Percentiles rank a stretch among this genome's conserved stretches.
phyloP scores from a whole-genome alignment of 306 rosid genomes.

The Pueraria montana region DNA sequence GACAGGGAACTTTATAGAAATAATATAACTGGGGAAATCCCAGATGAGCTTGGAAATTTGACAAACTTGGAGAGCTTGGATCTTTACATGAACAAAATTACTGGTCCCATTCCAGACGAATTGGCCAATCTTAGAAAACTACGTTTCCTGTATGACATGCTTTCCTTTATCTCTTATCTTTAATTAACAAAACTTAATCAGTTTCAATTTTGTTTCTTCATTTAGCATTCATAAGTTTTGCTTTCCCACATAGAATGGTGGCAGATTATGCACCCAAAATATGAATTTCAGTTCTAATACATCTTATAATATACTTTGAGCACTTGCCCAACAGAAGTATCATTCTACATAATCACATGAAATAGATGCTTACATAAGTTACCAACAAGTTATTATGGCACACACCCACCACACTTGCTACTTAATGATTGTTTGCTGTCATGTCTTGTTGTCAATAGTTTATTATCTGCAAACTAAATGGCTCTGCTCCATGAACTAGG shows the following conservation, averaged over 20 bases:
- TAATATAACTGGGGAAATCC: constrained; percentile 63
- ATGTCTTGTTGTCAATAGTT: constrained; percentile 26
- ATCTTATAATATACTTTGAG: too few relatives aligned
- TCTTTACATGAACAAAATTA: constrained; percentile 64
- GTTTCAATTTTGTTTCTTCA: constrained; percentile 25
- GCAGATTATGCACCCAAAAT: too few relatives aligned
- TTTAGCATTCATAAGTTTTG: constrained; percentile 16
- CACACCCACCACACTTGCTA: background rate
- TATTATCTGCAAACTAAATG: constrained; percentile 49
- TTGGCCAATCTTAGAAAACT: constrained; percentile 64
- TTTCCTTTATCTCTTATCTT: constrained; percentile 55
- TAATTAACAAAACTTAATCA: constrained; percentile 7
- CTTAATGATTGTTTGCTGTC: constrained; percentile 28
- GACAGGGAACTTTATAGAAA: constrained; percentile 71
- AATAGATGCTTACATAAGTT: background rate
- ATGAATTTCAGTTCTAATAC: too few relatives aligned
- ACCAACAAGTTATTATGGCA: background rate
- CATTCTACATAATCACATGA: constrained; percentile 18
- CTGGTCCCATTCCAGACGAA: constrained; percentile 55
- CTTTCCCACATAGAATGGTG: constrained; percentile 14
- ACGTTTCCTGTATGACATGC: constrained; percentile 71
- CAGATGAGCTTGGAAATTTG: constrained; percentile 70
- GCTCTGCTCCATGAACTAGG: constrained; percentile 60
- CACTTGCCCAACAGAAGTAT: background rate
- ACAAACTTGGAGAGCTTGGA: constrained; percentile 70